These are phyloP conservation scores for Populus simonii DNA, from an alignment of 345 rosid species.

Conservation along the genomic window DNA sequence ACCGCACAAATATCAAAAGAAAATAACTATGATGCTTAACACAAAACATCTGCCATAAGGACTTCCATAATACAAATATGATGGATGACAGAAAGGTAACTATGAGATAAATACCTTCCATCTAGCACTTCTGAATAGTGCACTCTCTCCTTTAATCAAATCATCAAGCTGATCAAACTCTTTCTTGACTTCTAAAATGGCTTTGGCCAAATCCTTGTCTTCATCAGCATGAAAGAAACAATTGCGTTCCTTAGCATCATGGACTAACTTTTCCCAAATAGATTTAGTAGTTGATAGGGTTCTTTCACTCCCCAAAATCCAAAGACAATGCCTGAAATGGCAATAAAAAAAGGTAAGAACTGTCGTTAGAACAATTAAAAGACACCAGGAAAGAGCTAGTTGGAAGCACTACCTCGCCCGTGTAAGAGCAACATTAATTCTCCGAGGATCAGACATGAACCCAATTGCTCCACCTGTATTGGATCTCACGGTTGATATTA, in stretches of 20 bases:
- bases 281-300: slow-evolving; percentile 36
- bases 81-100: not conserved
- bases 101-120: slow-evolving; percentile 45
- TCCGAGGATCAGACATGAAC: slow-evolving; percentile 14
- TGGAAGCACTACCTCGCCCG: slow-evolving; percentile 19
- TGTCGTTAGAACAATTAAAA: not conserved
- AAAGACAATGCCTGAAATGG: slow-evolving; percentile 40
- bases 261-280: slow-evolving; percentile 33
- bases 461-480: slow-evolving; percentile 16
- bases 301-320: slow-evolving; percentile 51
- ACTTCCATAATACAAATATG: not conserved
- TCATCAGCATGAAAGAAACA: slow-evolving; percentile 47
- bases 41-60: not conserved
- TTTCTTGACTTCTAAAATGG: slow-evolving; percentile 34
- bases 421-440: slow-evolving; percentile 22
- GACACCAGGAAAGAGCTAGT: not conserved
- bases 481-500: slow-evolving; percentile 25
- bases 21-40: not conserved
- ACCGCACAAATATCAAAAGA: not conserved
- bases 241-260: slow-evolving; percentile 38
- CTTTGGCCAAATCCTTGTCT: slow-evolving; percentile 35
- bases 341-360: not conserved
- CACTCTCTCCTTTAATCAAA: slow-evolving; percentile 31
- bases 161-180: slow-evolving; percentile 40
- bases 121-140: slow-evolving; percentile 33